Evolutionary conservation across 2,329 filamentous ascomycete species (phyloP), one percentile per base, ranked within the genome.

Genomic region (Nemania bipapillata): DNA sequence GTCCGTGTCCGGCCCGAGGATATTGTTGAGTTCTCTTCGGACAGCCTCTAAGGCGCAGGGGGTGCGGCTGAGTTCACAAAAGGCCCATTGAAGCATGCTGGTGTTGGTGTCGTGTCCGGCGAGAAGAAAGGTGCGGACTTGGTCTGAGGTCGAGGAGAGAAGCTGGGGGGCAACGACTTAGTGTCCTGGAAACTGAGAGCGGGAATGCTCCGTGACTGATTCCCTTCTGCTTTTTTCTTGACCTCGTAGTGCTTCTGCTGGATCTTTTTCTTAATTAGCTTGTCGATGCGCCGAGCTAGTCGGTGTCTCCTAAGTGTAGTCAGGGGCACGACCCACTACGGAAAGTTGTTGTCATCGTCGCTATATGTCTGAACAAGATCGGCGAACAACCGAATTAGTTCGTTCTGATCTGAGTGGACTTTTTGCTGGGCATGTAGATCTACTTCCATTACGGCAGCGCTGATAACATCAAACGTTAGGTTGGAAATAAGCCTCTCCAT

Each of bases 401-500:
- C 57, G 7, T 57, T 35, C 45, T 56, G 63, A 7, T 60, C 49
- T 20, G 50, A 56, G 20, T 15, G 50, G 17, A 62, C 57, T 17
- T n/a, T 53, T 7, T 61, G 12, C 35, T 66, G 57, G n/a, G 57
- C 63, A 55, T 69, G 20, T 17, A 69, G 35, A 54, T 70, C 61
- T 15, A 61, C 67, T 37, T 63, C 67, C 59, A 73, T 65, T 2
- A 68, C 62, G 4, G 60, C 65, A 17, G 50, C 67, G 9, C 71
- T 62, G 15, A 73, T 73, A 12, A 73, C 35, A 45, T 73, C 65
- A 35, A 73, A 70, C 3, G 67, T 73, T n/a, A 71, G 20, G 20
- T 77, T 76, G 0, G 75, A 74, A 12, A 74, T 74, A 9, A 77
- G 70, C 28, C 74, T 68, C 45, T 76, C 76, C 5, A 81, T 66